Percentiles rank a stretch among this genome's conserved stretches.
phyloP scores from a whole-genome alignment of 495 filamentous ascomycete genomes.

The Neurospora pannonica region DNA sequence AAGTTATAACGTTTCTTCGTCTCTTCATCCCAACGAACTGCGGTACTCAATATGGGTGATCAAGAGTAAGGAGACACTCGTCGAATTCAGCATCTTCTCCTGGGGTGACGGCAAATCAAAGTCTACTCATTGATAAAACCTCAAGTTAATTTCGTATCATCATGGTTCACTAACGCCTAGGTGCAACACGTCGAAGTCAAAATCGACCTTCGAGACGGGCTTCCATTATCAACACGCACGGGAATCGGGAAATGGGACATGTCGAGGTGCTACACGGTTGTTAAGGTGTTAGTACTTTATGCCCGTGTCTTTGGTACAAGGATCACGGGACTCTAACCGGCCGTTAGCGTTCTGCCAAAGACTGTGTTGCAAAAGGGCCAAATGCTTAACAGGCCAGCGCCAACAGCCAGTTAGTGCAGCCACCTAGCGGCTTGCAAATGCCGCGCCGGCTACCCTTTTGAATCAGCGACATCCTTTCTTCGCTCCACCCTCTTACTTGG shows the following conservation, averaged over 20 bases:
- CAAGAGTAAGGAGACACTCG: not conserved
- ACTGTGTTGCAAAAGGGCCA: not conserved
- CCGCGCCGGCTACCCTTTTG: no score
- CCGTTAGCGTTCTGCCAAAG: not conserved
- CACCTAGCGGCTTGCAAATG: not conserved
- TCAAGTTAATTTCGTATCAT: no score
- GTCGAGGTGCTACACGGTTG: no score
- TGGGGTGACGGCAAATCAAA: not conserved
- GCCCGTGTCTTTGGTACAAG: not conserved
- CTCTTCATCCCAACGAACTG: not conserved
- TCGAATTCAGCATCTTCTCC: not conserved
- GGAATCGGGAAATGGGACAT: no score
- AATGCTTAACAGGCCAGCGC: not conserved
- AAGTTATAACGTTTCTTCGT: not conserved
- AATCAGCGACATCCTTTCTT: not conserved
- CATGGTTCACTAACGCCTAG: no score
- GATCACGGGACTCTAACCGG: not conserved
- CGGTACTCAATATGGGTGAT: not conserved
- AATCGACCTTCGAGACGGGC: no score
- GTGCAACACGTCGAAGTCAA: no score
- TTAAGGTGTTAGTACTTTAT: no score
- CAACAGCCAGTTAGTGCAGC: not conserved
- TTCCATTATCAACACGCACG: no score
- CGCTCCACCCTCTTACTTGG: not conserved
- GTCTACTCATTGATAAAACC: not conserved